Percentiles rank a stretch among this genome's conserved stretches.
Evolutionary conservation across 2,329 filamentous ascomycete genomes (phyloP).

Genomic region (Penicillium sp.): DNA sequence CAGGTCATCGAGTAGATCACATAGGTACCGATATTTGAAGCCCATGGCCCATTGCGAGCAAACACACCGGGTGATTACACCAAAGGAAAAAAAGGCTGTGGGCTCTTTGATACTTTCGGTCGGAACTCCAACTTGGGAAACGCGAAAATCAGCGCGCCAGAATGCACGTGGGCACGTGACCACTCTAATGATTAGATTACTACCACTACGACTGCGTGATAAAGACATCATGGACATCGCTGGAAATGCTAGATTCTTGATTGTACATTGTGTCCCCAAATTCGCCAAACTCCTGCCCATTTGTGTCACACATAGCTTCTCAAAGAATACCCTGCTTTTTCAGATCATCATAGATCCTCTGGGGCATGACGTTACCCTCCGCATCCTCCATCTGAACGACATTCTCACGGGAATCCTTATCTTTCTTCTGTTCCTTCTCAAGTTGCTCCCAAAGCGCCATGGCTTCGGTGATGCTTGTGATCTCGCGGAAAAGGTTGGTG

Average conservation of each 20-base stretch:
- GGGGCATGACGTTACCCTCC: constrained; percentile 97
- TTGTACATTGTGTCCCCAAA: not conserved
- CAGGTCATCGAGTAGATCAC: constrained; percentile 71
- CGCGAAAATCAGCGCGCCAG: constrained; percentile 4
- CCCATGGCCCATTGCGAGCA: constrained; percentile 33
- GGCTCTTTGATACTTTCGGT: not conserved
- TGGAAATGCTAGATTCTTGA: not conserved
- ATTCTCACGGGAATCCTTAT: constrained; percentile 73
- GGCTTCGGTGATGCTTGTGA: constrained; percentile 88
- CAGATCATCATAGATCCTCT: constrained; percentile 95
- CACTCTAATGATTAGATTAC: not conserved
- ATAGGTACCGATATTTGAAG: constrained; percentile 67
- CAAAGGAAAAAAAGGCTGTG: not conserved
- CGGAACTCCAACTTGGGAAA: not conserved
- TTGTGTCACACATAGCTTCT: constrained; percentile 7
- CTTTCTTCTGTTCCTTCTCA: constrained; percentile 78
- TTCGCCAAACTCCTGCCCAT: not conserved
- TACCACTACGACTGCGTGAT: not conserved
- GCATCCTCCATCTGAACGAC: constrained; percentile 98
- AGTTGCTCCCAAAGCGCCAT: constrained; percentile 91
- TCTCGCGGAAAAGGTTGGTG: constrained; percentile 88
- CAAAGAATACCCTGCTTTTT: constrained; percentile 86
- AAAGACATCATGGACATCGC: not conserved
- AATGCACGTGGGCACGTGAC: constrained; percentile 6
- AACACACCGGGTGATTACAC: not conserved